Base-by-base conservation (phyloP, 2,329 filamentous ascomycete species). In the Phoma sp. region DNA sequence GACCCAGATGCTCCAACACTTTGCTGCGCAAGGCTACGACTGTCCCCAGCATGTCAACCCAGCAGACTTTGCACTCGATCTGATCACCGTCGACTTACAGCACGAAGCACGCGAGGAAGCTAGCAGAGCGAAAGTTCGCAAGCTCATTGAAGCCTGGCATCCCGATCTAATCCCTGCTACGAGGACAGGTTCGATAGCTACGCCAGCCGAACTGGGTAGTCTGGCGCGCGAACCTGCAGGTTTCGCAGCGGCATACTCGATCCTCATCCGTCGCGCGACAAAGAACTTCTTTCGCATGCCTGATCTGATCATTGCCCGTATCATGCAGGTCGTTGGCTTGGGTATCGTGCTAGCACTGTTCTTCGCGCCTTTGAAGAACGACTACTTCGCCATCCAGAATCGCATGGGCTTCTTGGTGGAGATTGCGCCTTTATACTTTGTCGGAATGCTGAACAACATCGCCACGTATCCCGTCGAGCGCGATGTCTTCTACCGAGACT, bases 381-480 rank as follows among this genome's bases (percentile, higher is more conserved):
- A 91, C 70, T 91, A 89, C 75, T 84, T 81, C 47, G 84, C 84
- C 1, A 82, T 93, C 0, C 90, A 92, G 70, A 90, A 87, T 43
- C 83, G 89, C 1, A 82, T 92, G 62, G 90, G 90, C 0, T 89
- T 91, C 61, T 77, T 92, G 1, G 87, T 92, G 59, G 84, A 92
- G 67, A 81, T 92, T 25, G 84, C 86, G 1, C 86, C 88, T 0
- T 84, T 90, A 29, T 89, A 90, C 72, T 90, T 90, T 62, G 84
- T 90, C 2, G 89, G 89, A 64, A 67, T 92, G 88, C 80, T 92
- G 11, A 88, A 92, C 71, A 92, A 92, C 65, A 87, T 92, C 4
- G 87, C 88, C 3, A 81, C 90, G 7, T 92, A 92, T 66, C 89
- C 89, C 0, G 78, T 78, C 33, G 89, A 92, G 67, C 81, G 88